A percentile compares a stretch with the other conserved stretches of the same genome.
These are phyloP conservation scores for Huiozyma sinensis DNA, from an alignment of 805 yeast species.

Conservation along the genomic window DNA sequence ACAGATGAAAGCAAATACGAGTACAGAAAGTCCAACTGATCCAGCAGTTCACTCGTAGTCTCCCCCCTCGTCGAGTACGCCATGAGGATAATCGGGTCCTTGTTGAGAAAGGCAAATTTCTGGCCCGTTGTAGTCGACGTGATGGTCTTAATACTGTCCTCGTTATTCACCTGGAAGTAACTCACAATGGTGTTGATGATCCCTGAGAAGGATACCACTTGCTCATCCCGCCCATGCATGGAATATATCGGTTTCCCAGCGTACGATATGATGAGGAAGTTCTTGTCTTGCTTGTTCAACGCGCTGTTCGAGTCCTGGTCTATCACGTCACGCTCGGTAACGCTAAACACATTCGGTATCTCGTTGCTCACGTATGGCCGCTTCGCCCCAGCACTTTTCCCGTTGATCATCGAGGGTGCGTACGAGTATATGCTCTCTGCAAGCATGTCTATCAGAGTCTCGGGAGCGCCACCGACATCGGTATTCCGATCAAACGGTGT, in stretches of 20 bases:
- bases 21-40: slow-evolving; percentile 64
- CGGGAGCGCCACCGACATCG: neutral
- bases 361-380: slow-evolving; percentile 23
- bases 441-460: slow-evolving; percentile 5
- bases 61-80: slow-evolving; percentile 55
- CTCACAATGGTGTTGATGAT: slow-evolving; percentile 69
- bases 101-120: slow-evolving; percentile 46
- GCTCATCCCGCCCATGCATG: slow-evolving; percentile 58
- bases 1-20: slow-evolving; percentile 72
- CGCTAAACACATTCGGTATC: slow-evolving; percentile 19
- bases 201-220: slow-evolving; percentile 61
- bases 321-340: neutral
- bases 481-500: neutral
- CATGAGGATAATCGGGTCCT: slow-evolving; percentile 61
- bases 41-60: slow-evolving; percentile 37
- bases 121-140: slow-evolving; percentile 6
- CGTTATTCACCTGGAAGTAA: slow-evolving; percentile 42
- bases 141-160: slow-evolving; percentile 36
- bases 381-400: neutral
- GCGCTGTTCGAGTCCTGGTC: neutral
- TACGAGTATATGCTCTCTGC: slow-evolving; percentile 15
- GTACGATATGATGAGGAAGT: slow-evolving; percentile 64
- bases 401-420: slow-evolving; percentile 6
- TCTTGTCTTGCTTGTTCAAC: slow-evolving; percentile 34
- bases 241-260: slow-evolving; percentile 89